Percentiles rank a stretch among this genome's conserved stretches.
These are phyloP conservation scores for Crotalaria pallida DNA, from an alignment of 306 rosid genomes.

Conservation along the genomic window DNA sequence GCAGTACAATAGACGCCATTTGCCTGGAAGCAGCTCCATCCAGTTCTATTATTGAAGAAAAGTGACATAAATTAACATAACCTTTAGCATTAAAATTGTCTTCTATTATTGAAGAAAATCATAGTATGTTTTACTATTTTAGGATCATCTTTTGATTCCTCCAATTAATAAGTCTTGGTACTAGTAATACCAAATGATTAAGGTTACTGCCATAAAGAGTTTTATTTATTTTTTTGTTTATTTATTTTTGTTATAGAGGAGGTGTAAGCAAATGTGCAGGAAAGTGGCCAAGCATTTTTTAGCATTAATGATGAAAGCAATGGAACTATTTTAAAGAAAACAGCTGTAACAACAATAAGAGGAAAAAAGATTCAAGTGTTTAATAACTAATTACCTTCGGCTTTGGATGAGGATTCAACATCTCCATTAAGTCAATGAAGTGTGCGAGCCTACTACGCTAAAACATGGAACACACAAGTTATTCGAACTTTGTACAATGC, in stretches of 20 bases:
- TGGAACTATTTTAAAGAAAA: neutral
- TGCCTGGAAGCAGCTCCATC: slow-evolving; percentile 87
- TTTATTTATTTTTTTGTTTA: neutral
- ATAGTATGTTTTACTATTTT: neutral
- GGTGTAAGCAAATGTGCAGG: neutral
- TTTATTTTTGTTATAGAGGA: neutral
- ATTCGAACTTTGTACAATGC: slow-evolving; percentile 2
- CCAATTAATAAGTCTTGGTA: neutral
- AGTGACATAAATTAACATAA: neutral
- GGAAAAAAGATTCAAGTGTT: neutral
- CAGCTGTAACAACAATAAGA: neutral
- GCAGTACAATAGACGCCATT: slow-evolving; percentile 89
- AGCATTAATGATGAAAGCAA: neutral
- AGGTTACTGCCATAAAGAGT: neutral
- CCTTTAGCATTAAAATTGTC: neutral
- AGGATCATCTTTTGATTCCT: neutral
- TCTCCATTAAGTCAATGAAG: slow-evolving; percentile 90
- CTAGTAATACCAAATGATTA: neutral
- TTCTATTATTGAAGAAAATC: neutral
- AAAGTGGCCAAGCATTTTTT: neutral
- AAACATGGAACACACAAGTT: slow-evolving; percentile 22
- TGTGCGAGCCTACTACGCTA: slow-evolving; percentile 83
- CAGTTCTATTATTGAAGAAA: slow-evolving; percentile 66
- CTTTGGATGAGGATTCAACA: slow-evolving; percentile 84
- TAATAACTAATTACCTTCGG: slow-evolving; percentile 60